phyloP scores from a whole-genome alignment of 495 filamentous ascomycete species.

The Penicillium psychrofluorescens region DNA sequence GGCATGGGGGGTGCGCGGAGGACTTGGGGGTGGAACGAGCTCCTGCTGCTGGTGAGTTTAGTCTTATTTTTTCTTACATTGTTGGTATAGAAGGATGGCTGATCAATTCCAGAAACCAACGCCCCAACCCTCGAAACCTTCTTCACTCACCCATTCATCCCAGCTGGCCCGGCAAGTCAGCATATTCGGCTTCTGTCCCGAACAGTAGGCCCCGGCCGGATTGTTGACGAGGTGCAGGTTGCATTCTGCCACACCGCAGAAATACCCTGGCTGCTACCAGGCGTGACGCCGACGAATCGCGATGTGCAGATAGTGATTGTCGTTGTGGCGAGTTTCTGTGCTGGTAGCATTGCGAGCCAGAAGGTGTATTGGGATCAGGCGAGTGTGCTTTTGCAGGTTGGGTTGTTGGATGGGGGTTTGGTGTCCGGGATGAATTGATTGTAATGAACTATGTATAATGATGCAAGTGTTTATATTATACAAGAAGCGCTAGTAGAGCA shows the following conservation, averaged over 20 bases:
- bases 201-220: slow-evolving; percentile 52
- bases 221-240: slow-evolving; percentile 51
- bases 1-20: not conserved
- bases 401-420: slow-evolving; percentile 56
- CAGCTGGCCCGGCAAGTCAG: slow-evolving; percentile 56
- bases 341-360: slow-evolving; percentile 66
- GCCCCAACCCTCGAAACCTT: slow-evolving; percentile 46
- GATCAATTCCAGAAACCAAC: slow-evolving; percentile 11
- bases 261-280: slow-evolving; percentile 74
- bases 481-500: not conserved
- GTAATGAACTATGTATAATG: slow-evolving; percentile 1
- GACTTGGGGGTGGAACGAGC: slow-evolving; percentile 16
- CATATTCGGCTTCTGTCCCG: slow-evolving; percentile 62
- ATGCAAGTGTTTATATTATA: slow-evolving; percentile 11
- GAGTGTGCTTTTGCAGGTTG: slow-evolving; percentile 66
- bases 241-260: slow-evolving; percentile 62
- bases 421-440: slow-evolving; percentile 20
- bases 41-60: slow-evolving; percentile 35
- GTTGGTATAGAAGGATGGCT: not conserved
- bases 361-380: slow-evolving; percentile 85
- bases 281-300: slow-evolving; percentile 59
- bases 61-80: not conserved
- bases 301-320: slow-evolving; percentile 62
- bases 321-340: slow-evolving; percentile 64
- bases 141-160: slow-evolving; percentile 65